Base-by-base conservation (phyloP, 2,329 filamentous ascomycete species). In the Exophiala viscosa region DNA sequence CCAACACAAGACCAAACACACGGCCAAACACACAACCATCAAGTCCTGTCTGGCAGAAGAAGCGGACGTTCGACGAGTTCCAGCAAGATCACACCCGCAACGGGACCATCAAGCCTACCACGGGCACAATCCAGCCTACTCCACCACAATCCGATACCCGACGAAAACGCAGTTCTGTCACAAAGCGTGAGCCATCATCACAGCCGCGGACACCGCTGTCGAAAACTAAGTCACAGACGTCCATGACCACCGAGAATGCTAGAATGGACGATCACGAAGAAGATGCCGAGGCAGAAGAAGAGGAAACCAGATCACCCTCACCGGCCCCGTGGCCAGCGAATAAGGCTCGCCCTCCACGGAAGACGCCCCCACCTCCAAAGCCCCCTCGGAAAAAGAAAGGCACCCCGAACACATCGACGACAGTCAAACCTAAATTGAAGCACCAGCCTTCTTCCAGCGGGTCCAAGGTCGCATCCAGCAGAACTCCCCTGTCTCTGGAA, bases 21-120 rank as follows among this genome's bases (percentile, higher is more conserved):
- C 45, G 48, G 18, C 58, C 60, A 18, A 60, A 60, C n/a, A 62
- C 60, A n/a, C 54, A 61, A 44, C 61, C 61, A 14, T 62, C 61
- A 32, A 62, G 58, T 50, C 61, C 61, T 2, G 55, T 49, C 17
- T 58, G 52, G 50, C 48, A 52, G 5, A 60, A 59, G 40, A 63
- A 63, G 47, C 58, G 61, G 28, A 61, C 57, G 35, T 56, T 58
- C 28, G 59, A 62, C 4, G 56, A 57, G 28, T 60, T 54, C 31
- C 45, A 55, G n/a, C 40, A 44, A 47, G 58, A 60, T 18, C 48
- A 55, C 33, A 28, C 36, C 33, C 49, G 50, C 6, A 60, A 58
- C 33, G 58, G 55, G 10, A 52, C 54, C 17, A 34, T 54, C 17
- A 32, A 48, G 7, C 39, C 54, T 7, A 46, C 35, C 32, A 51